These are phyloP conservation scores for Hygrophila difformis DNA, from an alignment of 257 asterid species.

Conservation along the genomic window DNA sequence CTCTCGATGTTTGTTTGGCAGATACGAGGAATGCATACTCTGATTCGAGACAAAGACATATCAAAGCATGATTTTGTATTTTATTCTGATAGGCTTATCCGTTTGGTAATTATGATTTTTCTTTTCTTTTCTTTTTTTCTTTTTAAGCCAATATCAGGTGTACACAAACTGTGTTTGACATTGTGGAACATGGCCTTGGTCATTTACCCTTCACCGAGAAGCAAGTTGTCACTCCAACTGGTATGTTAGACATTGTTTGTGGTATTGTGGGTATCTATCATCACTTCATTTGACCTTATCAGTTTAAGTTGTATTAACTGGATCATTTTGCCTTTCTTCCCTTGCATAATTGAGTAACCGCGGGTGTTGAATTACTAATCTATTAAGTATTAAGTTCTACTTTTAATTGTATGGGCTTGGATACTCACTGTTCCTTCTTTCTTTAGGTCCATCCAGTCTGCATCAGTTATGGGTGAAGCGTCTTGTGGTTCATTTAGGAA, in stretches of 20 bases:
- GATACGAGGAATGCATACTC: constrained; percentile 99
- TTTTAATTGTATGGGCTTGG: no score
- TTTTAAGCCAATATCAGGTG: not conserved
- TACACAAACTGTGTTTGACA: constrained; percentile 17
- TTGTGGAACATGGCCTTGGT: constrained; percentile 99
- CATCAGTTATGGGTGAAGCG: no score
- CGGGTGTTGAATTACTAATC: no score
- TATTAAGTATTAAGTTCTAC: no score
- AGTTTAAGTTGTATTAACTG: no score
- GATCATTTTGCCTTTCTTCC: no score
- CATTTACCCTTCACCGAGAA: constrained; percentile 95
- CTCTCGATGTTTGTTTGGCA: constrained; percentile 31
- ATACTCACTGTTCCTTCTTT: no score
- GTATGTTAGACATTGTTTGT: constrained; percentile 27
- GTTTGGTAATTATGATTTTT: constrained; percentile 57
- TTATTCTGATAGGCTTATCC: constrained; percentile 96
- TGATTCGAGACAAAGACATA: constrained; percentile 84
- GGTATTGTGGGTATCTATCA: no score
- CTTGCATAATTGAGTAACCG: no score
- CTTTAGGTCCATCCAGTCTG: no score
- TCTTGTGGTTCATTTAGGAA: no score
- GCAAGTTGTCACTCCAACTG: constrained; percentile 95
- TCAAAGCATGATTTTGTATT: constrained; percentile 97
- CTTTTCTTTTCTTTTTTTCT: not conserved
- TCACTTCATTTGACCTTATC: no score